A percentile compares a stretch with the other conserved stretches of the same genome.
These are phyloP conservation scores for Gigaspora rosea DNA, from an alignment of 192 early-diverging fungal genomes.

Conservation along the genomic window DNA sequence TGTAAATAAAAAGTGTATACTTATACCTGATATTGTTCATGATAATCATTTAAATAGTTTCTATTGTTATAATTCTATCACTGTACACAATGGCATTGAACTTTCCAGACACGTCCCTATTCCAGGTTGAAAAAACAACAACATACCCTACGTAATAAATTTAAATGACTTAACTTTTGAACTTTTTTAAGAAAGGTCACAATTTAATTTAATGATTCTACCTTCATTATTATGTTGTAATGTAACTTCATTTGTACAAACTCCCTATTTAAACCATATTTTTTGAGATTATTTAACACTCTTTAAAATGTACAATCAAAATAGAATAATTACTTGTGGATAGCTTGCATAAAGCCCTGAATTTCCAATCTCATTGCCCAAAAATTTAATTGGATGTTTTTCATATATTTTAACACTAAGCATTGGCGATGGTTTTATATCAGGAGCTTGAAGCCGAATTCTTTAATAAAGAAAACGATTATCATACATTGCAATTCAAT, in stretches of 20 bases:
- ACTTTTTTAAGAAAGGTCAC: too few relatives aligned
- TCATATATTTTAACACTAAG: conserved; percentile 73
- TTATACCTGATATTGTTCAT: too few relatives aligned
- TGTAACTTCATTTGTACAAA: conserved; percentile 49
- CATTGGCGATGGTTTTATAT: conserved; percentile 62
- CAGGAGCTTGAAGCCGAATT: conserved; percentile 68
- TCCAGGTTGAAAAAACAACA: too few relatives aligned
- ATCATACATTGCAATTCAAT: background rate
- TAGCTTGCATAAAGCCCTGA: conserved; percentile 61
- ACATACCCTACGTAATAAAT: too few relatives aligned
- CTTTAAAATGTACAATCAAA: too few relatives aligned
- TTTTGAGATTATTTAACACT: too few relatives aligned
- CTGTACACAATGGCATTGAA: too few relatives aligned
- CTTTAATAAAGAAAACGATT: conserved; percentile 35
- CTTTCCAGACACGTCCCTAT: too few relatives aligned
- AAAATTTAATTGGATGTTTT: conserved; percentile 45
- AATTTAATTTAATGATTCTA: background rate
- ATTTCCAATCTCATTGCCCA: conserved; percentile 56
- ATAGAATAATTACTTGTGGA: conserved; percentile 36
- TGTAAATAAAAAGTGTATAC: too few relatives aligned
- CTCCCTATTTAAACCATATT: conserved; percentile 42
- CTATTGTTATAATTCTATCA: too few relatives aligned
- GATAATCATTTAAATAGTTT: too few relatives aligned
- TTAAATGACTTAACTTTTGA: too few relatives aligned
- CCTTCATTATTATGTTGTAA: conserved; percentile 52